Percentiles rank a stretch among this genome's conserved stretches.
phyloP scores from a whole-genome alignment of 179 eudicot genomes.

The Actinidia chinensis region DNA sequence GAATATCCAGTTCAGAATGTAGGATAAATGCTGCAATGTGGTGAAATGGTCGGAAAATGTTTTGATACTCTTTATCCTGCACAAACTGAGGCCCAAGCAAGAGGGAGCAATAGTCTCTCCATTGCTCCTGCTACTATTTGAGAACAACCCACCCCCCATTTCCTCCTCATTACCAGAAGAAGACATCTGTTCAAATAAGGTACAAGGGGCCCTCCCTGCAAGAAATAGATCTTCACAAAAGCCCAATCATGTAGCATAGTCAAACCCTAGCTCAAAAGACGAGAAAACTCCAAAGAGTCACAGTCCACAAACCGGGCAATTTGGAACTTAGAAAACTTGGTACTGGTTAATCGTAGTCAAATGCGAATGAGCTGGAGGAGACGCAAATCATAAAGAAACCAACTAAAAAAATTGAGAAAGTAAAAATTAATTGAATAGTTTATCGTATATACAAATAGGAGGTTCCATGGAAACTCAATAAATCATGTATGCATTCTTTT shows the following conservation, averaged over 20 bases:
- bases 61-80: slow-evolving; percentile 54
- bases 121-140: slow-evolving; percentile 65
- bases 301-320: slow-evolving; percentile 23
- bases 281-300: slow-evolving; percentile 24
- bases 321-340: slow-evolving; percentile 21
- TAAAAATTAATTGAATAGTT: slow-evolving; percentile 4
- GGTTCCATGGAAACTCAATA: not conserved
- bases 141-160: slow-evolving; percentile 93
- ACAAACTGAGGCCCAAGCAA: slow-evolving; percentile 51
- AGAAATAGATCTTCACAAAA: slow-evolving; percentile 5
- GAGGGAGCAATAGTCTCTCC: slow-evolving; percentile 57
- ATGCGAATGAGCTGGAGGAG: slow-evolving; percentile 3
- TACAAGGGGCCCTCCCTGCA: slow-evolving; percentile 19
- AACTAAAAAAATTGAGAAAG: slow-evolving; percentile 19
- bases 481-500: too few relatives aligned
- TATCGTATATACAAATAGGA: not conserved
- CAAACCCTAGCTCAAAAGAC: slow-evolving; percentile 7
- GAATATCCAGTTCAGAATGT: slow-evolving; percentile 72
- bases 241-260: slow-evolving; percentile 17
- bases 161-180: slow-evolving; percentile 37
- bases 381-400: slow-evolving; percentile 11
- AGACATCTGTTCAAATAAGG: slow-evolving; percentile 5
- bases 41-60: slow-evolving; percentile 62
- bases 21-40: slow-evolving; percentile 69
- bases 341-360: slow-evolving; percentile 19